Conservation (phyloP, 2,329 filamentous ascomycete species). For the Aspergillus quadrilineatus region DNA sequence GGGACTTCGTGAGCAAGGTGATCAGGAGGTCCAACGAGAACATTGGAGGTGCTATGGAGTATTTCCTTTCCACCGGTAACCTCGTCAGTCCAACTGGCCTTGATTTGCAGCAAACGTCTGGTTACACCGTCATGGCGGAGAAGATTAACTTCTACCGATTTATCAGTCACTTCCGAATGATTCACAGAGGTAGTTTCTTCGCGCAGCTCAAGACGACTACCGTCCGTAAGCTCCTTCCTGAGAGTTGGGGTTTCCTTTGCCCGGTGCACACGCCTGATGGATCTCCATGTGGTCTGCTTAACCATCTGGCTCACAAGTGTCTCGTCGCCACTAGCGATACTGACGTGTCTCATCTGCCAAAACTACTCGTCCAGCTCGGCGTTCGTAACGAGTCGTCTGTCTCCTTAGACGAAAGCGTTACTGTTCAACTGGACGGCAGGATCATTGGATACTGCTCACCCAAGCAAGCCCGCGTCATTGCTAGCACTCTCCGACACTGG, state of each 20-base stretch:
- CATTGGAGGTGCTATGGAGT: conserved; percentile 81
- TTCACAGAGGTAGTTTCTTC: conserved; percentile 98
- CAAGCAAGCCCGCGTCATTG: conserved; percentile 74
- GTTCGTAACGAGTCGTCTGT: conserved; percentile 73
- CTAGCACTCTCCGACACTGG: conserved; percentile 87
- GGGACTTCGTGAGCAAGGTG: conserved; percentile 75
- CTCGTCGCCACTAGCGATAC: conserved; percentile 74
- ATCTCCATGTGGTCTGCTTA: conserved; percentile 87
- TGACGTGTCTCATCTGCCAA: conserved; percentile 72
- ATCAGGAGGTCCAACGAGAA: conserved; percentile 84
- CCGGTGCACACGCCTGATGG: conserved; percentile 98
- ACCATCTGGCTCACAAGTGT: conserved; percentile 94
- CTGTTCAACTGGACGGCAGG: conserved; percentile 84
- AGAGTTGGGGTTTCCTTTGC: conserved; percentile 97
- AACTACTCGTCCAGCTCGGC: conserved; percentile 75
- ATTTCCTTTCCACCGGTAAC: conserved; percentile 95
- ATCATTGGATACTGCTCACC: conserved; percentile 90
- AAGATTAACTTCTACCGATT: conserved; percentile 99
- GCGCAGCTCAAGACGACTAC: conserved; percentile 96
- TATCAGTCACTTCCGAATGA: conserved; percentile 98
- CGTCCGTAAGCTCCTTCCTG: conserved; percentile 89
- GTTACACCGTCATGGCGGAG: conserved; percentile 94
- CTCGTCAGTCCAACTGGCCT: conserved; percentile 86
- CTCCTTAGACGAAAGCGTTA: conserved; percentile 77
- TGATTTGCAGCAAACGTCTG: conserved; percentile 90